Evolutionary conservation across 1,139 yeast species (phyloP), one percentile per base, ranked within the genome.

Genomic region (Candida mesenterica): DNA sequence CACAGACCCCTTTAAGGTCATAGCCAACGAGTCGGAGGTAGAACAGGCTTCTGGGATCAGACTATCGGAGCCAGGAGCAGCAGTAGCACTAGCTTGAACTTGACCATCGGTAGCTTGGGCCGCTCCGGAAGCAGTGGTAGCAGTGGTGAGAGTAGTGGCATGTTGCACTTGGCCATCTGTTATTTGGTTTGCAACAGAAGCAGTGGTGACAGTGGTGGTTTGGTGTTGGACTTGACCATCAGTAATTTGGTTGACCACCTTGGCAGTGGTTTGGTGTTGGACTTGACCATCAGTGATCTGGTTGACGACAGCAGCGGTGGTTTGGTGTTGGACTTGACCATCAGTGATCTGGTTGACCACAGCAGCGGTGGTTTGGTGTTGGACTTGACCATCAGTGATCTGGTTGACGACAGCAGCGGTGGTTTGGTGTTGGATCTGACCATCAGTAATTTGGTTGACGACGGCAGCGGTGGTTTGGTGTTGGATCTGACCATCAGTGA

Each of bases 221-320:
- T 62, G 66, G 40, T 75, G 78, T 60, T 77, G 53, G 38, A 49
- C 46, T 38, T 49, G 53, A 50, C 84, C 84, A 48, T 78, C 83
- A 41, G 69, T 65, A 39, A 77, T 77, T 61, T 78, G 83, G 50
- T 55, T 55, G 33, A 70, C 67, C 28, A 68, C 72, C 24, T 68
- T 62, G 25, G 69, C 67, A 15, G 15, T 25, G 12, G 28, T 13
- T 5, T 12, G 28, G 40, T 29, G 53, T 40, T 43, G 69, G 24
- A 57, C 55, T 52, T 63, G 68, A 28, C 68, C 67, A 37, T 61
- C 67, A 34, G 47, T 39, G 34, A 56, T 52, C 48, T 61, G 62
- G 37, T 48, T 33, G 29, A 49, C 49, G 34, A 47, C 49, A 26
- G 41, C 31, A 30, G 48, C 42, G 19, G 43, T 42, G 29, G 46